Evolutionary conservation across 768 basidiomycete species (phyloP).

Genomic region (Mycena alexandri): DNA sequence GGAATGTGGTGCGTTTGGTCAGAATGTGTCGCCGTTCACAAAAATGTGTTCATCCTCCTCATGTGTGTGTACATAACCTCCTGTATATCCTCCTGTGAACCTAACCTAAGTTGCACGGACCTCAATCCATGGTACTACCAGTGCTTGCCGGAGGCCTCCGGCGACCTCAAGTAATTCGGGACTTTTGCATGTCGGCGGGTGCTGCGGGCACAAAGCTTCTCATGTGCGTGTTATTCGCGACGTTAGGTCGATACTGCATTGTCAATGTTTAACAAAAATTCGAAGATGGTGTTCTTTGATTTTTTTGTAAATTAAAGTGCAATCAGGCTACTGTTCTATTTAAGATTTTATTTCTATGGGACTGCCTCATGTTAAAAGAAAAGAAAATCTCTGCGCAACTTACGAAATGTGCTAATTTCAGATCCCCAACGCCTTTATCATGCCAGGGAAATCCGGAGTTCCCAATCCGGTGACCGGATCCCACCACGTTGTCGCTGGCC

Average conservation of each 20-base stretch:
- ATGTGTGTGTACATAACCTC: no score
- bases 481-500: conserved; percentile 15
- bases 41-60: no score
- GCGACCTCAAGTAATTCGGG: conserved; percentile 6
- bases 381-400: not conserved
- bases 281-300: conserved; percentile 4
- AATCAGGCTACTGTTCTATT: not conserved
- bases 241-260: conserved; percentile 13
- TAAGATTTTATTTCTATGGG: conserved; percentile 2
- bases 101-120: not conserved
- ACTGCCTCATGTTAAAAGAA: conserved; percentile 6
- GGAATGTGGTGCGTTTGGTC: no score
- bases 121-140: conserved; percentile 4
- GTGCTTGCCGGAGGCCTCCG: conserved; percentile 1
- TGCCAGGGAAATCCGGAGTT: conserved; percentile 22
- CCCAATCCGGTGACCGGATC: conserved; percentile 21
- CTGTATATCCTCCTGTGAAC: no score
- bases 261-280: conserved; percentile 6
- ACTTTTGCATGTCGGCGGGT: no score
- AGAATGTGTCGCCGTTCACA: no score
- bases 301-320: not conserved
- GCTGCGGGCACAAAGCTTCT: not conserved
- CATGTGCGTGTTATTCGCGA: not conserved
- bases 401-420: not conserved
- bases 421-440: conserved; percentile 26